Base-by-base conservation (phyloP, 805 yeast species). In the Vanderwaltozyma tropicalis region DNA sequence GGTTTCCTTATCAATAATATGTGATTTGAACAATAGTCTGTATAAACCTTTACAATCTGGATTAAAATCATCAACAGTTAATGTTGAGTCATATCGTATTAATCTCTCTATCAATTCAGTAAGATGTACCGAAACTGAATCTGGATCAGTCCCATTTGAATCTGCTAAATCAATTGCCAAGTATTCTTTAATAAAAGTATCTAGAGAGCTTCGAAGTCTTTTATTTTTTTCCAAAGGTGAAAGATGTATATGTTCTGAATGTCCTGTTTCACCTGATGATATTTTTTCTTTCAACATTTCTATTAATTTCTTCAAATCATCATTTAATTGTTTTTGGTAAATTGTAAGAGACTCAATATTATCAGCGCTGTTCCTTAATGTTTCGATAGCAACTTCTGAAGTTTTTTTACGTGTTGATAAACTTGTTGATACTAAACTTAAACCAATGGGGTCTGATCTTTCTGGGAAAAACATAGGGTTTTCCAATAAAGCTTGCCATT, bases 371-470 rank as follows among this genome's bases (percentile, higher is more conserved):
- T 33, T 32, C 13, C 32, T 30, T 31, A 31, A 37, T 7, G 22
- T 14, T 1, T 21, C 16, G 5, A 29, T 37, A 4, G 19, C 26
- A 9, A 29, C 40, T 30, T 27, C 46, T 2, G 53, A 42, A 7
- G 49, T 41, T 14, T 42, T 35, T 17, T 40, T 43, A 15, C 58
- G 48, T 18, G 38, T 31, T 7, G 38, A 25, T 14, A 47, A 31
- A 22, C 48, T 44, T 13, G 42, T 38, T 17, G 48, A 44, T 0
- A 45, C 51, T 29, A 55, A 34, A 33, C 50, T 46, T 10, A 52
- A 32, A 0, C 63, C 62, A 30, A 57, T 47, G 2, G 62, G 61
- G 31, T 58, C 63, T 0, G 62, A 49, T 38, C 57, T 47, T 28
- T 53, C 61, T 6, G 59, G 52, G n/a, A 43, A 45, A 29, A 52